Percentiles rank a stretch among this genome's conserved stretches.
Conservation (phyloP, 108 stramenopile species). For the Epithemia pelagica region DNA sequence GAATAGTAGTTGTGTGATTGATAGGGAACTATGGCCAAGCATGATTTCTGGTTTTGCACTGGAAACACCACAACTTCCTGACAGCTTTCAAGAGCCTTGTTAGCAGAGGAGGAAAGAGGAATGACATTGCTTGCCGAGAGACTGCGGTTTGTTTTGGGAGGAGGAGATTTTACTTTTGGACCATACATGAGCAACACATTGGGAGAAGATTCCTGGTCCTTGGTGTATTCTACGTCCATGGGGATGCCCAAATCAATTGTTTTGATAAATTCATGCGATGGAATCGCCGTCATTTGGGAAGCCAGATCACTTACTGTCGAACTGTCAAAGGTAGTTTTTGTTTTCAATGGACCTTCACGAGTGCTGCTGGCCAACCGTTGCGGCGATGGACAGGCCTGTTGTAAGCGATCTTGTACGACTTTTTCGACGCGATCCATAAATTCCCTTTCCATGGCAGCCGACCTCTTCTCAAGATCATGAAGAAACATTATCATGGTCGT, state of each 20-base stretch:
- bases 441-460: neutral
- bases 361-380: neutral
- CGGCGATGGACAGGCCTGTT: too few relatives aligned
- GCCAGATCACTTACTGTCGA: constrained; percentile 5
- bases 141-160: too few relatives aligned
- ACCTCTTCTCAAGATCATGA: neutral
- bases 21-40: constrained; percentile 52
- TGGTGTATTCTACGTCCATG: constrained; percentile 16
- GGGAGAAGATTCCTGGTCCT: constrained; percentile 18
- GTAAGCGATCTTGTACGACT: neutral
- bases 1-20: constrained; percentile 72
- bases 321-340: too few relatives aligned
- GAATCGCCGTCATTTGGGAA: neutral
- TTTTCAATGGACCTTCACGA: too few relatives aligned
- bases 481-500: too few relatives aligned
- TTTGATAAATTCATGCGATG: constrained; percentile 50
- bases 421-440: neutral
- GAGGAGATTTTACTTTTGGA: constrained; percentile 14
- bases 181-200: constrained; percentile 64
- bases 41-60: constrained; percentile 34
- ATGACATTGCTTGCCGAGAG: too few relatives aligned
- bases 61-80: constrained; percentile 56
- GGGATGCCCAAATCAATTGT: constrained; percentile 60
- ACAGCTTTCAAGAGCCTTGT: constrained; percentile 63
- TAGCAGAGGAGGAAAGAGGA: constrained; percentile 17